Percentiles rank a stretch among this genome's conserved stretches.
Evolutionary conservation across 1,139 yeast genomes (phyloP).

Genomic region (Sugiyamaella neomexicana): DNA sequence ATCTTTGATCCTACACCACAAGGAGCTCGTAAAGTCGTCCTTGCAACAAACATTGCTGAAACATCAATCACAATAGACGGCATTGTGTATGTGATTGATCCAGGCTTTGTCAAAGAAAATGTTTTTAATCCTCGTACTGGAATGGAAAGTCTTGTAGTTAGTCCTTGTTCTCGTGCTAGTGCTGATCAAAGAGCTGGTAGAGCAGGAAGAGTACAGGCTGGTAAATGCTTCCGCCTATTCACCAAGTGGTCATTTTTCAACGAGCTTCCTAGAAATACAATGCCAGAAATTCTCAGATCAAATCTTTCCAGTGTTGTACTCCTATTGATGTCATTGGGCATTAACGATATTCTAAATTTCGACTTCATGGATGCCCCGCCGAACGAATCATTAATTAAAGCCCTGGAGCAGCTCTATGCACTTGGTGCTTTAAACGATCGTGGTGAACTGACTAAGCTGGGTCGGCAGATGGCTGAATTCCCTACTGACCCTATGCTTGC

Average conservation of each 20-base stretch:
- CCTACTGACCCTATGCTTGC: slow-evolving; percentile 92
- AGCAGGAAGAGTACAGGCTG: slow-evolving; percentile 97
- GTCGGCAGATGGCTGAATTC: slow-evolving; percentile 86
- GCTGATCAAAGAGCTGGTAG: slow-evolving; percentile 97
- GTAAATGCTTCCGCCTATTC: slow-evolving; percentile 85
- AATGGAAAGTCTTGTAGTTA: slow-evolving; percentile 83
- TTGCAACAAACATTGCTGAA: slow-evolving; percentile 96
- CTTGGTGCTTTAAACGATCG: slow-evolving; percentile 83
- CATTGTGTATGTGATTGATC: slow-evolving; percentile 82
- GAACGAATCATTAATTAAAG: slow-evolving; percentile 65
- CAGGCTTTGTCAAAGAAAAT: slow-evolving; percentile 90
- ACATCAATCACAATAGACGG: slow-evolving; percentile 96
- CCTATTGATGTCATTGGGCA: slow-evolving; percentile 74
- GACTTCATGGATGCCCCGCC: slow-evolving; percentile 90
- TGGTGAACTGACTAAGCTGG: slow-evolving; percentile 76
- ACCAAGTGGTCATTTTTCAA: slow-evolving; percentile 84
- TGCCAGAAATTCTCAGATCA: slow-evolving; percentile 85
- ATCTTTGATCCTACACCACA: slow-evolving; percentile 89
- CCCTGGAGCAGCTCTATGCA: slow-evolving; percentile 77
- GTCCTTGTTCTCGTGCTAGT: slow-evolving; percentile 88
- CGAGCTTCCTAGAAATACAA: slow-evolving; percentile 74
- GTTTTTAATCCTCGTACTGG: slow-evolving; percentile 80
- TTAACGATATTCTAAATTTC: slow-evolving; percentile 75
- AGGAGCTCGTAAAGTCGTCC: slow-evolving; percentile 76
- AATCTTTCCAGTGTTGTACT: slow-evolving; percentile 77